phyloP scores from a whole-genome alignment of 345 rosid genomes.

The Turritis glabra region DNA sequence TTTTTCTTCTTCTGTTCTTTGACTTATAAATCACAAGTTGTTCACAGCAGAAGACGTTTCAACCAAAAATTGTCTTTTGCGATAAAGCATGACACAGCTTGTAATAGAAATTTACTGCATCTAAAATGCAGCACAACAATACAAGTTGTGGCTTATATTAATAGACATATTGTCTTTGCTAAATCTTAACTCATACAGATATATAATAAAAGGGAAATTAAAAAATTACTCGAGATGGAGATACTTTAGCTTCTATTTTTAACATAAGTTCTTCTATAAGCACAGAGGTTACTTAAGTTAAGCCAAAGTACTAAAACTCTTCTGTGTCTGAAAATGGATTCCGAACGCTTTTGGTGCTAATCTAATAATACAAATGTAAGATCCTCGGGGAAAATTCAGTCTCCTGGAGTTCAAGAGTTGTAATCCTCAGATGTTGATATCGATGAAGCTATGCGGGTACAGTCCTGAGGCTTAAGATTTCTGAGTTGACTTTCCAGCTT shows the following conservation, averaged over 20 bases:
- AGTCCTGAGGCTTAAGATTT: neutral
- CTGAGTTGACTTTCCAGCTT: neutral
- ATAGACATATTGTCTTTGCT: neutral
- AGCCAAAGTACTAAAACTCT: slow-evolving; percentile 5
- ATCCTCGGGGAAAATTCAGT: neutral
- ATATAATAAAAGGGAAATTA: neutral
- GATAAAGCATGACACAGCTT: neutral
- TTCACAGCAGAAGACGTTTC: slow-evolving; percentile 15
- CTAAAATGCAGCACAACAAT: neutral
- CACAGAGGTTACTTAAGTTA: slow-evolving; percentile 22
- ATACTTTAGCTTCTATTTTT: neutral
- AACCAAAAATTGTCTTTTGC: neutral
- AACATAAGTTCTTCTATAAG: neutral
- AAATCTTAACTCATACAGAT: slow-evolving; percentile 4
- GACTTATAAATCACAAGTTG: slow-evolving; percentile 1
- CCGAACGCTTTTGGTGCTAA: neutral
- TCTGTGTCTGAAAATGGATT: slow-evolving; percentile 7
- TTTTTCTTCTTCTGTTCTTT: neutral
- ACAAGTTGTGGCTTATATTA: slow-evolving; percentile 15
- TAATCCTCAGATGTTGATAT: neutral
- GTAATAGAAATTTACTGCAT: slow-evolving; percentile 16
- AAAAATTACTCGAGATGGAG: neutral
- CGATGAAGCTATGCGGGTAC: slow-evolving; percentile 1
- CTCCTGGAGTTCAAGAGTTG: neutral
- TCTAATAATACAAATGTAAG: slow-evolving; percentile 14